Base-by-base conservation (phyloP, 2,329 filamentous ascomycete species). In the Beauveria sp. region DNA sequence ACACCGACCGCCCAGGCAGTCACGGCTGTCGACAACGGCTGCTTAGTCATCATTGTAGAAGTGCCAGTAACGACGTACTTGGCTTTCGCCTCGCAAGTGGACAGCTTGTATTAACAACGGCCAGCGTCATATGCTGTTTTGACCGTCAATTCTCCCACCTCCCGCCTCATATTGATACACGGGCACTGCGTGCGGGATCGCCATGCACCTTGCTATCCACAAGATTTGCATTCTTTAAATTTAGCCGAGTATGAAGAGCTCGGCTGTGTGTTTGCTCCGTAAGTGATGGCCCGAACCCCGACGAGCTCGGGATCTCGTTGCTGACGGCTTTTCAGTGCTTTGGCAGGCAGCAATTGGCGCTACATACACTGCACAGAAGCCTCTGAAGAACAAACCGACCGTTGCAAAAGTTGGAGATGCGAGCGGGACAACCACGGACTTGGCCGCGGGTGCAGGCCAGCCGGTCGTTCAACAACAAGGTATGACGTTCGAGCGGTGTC, bases 301-400 rank as follows among this genome's bases (percentile, higher is more conserved):
- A 24, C 16, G 22, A 9, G 38, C 24, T 52, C 5, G 22, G 22
- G 10, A 22, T 64, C 28, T 20, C 8, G n/a, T 46, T 66, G 63
- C 69, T 71, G 61, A 73, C 66, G 52, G 59, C 38, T 51, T 64
- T 26, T 57, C 66, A 81, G 79, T 80, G 76, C 78, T 81, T 59
- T 73, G 76, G 76, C 79, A 81, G 77, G 73, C 70, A 52, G 69
- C 71, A 57, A 68, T 70, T 57, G 72, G 76, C 62, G 65, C 75
- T 61, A 68, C 69, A 65, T 75, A 75, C 42, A 73, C 77, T 62
- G 72, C 73, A 48, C 76, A 79, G 64, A 71, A 75, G 52, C 73
- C 73, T 62, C 65, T 74, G 60, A 68, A 67, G 10, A 65, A 72
- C 5, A 66, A 67, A 38, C 71, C 76, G 46, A 69, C 68, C 51